Percentiles rank a stretch among this genome's conserved stretches.
These are phyloP conservation scores for Colletotrichum chlorophyti DNA, from an alignment of 2,329 filamentous ascomycete genomes.

Conservation along the genomic window DNA sequence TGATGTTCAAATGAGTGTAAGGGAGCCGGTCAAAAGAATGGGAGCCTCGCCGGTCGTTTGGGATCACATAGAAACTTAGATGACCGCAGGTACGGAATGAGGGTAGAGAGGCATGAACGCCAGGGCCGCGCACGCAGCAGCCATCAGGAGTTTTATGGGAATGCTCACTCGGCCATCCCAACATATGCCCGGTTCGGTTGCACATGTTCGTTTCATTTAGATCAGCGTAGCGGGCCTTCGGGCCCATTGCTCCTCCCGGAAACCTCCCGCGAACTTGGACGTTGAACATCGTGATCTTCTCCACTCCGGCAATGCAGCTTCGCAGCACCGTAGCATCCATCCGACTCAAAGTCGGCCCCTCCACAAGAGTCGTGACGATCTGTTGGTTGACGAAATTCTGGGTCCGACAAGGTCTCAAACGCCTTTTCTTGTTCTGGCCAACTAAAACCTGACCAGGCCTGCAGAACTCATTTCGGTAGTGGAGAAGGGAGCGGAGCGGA, in stretches of 20 bases:
- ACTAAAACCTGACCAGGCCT: too few relatives aligned
- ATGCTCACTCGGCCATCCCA: too few relatives aligned
- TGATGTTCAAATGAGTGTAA: constrained; percentile 14
- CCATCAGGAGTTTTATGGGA: constrained; percentile 17
- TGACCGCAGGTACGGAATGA: background rate
- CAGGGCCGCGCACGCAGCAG: background rate
- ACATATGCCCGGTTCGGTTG: constrained; percentile 1
- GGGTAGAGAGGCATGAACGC: background rate
- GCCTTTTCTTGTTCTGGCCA: too few relatives aligned
- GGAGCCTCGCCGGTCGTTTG: background rate
- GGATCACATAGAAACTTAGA: background rate
- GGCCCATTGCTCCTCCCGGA: background rate
- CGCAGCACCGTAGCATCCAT: too few relatives aligned
- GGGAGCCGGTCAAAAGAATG: constrained; percentile 15
- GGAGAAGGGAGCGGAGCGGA: too few relatives aligned
- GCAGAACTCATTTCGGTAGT: too few relatives aligned
- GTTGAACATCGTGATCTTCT: background rate
- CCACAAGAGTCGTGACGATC: too few relatives aligned
- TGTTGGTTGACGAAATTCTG: too few relatives aligned
- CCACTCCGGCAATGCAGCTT: background rate
- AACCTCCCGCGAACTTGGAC: background rate
- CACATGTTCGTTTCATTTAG: constrained; percentile 8
- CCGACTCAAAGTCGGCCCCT: too few relatives aligned
- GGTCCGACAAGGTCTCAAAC: too few relatives aligned
- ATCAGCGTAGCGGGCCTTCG: background rate